A percentile compares a stretch with the other conserved stretches of the same genome.
These are phyloP conservation scores for Excoecaria agallocha DNA, from an alignment of 345 rosid genomes.

Conservation along the genomic window DNA sequence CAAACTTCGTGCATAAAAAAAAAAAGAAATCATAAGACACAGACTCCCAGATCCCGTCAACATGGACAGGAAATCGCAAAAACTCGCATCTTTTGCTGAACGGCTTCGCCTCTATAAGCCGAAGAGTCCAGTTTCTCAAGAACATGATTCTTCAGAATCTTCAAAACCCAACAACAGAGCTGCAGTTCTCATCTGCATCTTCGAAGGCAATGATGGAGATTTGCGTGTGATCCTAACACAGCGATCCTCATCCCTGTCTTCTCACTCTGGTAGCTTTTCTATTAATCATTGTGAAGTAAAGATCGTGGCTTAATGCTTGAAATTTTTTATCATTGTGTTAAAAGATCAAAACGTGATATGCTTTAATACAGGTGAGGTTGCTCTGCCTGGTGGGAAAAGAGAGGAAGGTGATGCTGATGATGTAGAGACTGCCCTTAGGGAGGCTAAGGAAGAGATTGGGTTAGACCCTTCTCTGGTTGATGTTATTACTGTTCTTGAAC, in stretches of 20 bases:
- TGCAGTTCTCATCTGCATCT: slow-evolving; percentile 34
- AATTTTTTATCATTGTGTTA: background rate
- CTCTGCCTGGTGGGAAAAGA: slow-evolving; percentile 47
- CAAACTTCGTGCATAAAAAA: no score
- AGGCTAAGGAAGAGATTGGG: slow-evolving; percentile 49
- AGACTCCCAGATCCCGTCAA: background rate
- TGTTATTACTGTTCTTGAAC: slow-evolving; percentile 39
- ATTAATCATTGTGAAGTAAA: background rate
- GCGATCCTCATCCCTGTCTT: slow-evolving; percentile 27
- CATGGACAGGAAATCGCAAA: slow-evolving; percentile 5
- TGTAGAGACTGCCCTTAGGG: slow-evolving; percentile 40
- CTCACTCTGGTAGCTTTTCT: slow-evolving; percentile 27
- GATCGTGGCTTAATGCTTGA: background rate
- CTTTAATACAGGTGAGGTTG: slow-evolving; percentile 40
- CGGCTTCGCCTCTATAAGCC: slow-evolving; percentile 19
- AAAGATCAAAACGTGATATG: background rate
- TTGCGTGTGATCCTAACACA: slow-evolving; percentile 33
- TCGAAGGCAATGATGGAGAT: slow-evolving; percentile 28
- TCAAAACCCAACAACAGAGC: slow-evolving; percentile 22
- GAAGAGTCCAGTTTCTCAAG: background rate
- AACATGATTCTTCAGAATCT: slow-evolving; percentile 13
- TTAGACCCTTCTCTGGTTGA: slow-evolving; percentile 46
- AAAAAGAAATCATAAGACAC: no score
- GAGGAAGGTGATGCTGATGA: slow-evolving; percentile 42
- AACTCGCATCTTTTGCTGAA: slow-evolving; percentile 16